Evolutionary conservation across 345 rosid genomes (phyloP).

Genomic region (Geranium brycei): DNA sequence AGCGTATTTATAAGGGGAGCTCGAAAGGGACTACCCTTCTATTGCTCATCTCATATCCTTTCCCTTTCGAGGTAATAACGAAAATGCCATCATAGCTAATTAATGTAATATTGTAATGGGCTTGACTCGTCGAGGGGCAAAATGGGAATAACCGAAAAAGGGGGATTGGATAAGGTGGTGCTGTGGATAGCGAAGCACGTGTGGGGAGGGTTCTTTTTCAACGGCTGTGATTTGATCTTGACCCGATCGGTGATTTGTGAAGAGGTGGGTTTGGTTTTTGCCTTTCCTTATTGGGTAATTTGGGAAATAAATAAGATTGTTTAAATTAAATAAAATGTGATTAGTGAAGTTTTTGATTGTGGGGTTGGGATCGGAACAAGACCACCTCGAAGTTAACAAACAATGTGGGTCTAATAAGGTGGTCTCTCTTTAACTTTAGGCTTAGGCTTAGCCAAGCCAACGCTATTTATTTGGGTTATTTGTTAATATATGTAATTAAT

Average conservation of each 20-base stretch:
- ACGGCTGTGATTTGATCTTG: conserved; percentile 1
- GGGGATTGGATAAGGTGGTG: background rate
- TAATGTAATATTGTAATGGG: background rate
- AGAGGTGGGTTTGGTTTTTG: conserved; percentile 8
- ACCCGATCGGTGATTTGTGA: background rate
- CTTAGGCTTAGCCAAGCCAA: conserved; percentile 14
- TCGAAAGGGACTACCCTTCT: background rate
- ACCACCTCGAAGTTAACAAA: conserved; percentile 28
- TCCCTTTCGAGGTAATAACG: background rate
- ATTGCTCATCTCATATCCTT: background rate
- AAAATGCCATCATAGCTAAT: background rate
- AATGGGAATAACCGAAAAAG: background rate
- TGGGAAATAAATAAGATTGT: too few species aligned
- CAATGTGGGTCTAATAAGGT: conserved; percentile 29
- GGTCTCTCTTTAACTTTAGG: background rate
- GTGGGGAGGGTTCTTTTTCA: background rate
- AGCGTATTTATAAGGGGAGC: background rate
- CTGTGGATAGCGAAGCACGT: background rate
- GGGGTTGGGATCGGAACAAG: conserved; percentile 32
- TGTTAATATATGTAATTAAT: background rate
- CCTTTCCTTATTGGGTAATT: conserved; percentile 24
- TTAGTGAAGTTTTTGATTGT: background rate
- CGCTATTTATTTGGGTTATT: conserved; percentile 4
- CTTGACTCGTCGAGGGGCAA: background rate
- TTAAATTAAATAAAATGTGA: too few species aligned